phyloP scores from a whole-genome alignment of 2,329 filamentous ascomycete species.

The Cordyceps militaris region DNA sequence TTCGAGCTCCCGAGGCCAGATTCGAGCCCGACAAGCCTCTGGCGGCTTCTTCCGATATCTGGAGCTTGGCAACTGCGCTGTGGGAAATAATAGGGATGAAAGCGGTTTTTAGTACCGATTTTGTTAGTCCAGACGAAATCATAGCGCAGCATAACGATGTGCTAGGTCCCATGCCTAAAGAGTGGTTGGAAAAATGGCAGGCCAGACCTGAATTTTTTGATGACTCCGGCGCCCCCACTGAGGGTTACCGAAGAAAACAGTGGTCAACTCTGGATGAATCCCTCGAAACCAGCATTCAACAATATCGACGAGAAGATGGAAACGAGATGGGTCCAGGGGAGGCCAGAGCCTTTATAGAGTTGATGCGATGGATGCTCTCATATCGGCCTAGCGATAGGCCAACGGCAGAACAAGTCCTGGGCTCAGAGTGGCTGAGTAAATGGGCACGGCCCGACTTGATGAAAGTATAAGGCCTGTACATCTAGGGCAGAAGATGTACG shows the following conservation, averaged over 20 bases:
- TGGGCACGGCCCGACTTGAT: conserved; percentile 18
- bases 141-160: conserved; percentile 1
- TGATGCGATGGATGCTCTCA: conserved; percentile 13
- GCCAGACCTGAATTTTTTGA: background rate
- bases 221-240: background rate
- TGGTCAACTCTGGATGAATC: background rate
- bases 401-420: conserved; percentile 3
- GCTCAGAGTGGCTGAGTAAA: conserved; percentile 14
- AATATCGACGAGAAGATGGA: conserved; percentile 10
- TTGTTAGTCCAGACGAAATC: background rate
- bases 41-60: conserved; percentile 1
- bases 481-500: too few relatives aligned
- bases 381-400: conserved; percentile 7
- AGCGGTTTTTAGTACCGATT: background rate
- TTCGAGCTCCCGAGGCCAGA: background rate
- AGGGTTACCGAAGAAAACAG: background rate
- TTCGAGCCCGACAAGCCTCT: background rate
- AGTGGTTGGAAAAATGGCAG: conserved; percentile 6
- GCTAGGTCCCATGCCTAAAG: conserved; percentile 8
- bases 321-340: conserved; percentile 4
- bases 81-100: background rate
- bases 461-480: too few relatives aligned
- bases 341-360: conserved; percentile 9
- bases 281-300: conserved; percentile 10
- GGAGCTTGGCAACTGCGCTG: conserved; percentile 3